Base-by-base conservation (phyloP, 2,329 filamentous ascomycete species). In the Clonostachys rhizophaga region DNA sequence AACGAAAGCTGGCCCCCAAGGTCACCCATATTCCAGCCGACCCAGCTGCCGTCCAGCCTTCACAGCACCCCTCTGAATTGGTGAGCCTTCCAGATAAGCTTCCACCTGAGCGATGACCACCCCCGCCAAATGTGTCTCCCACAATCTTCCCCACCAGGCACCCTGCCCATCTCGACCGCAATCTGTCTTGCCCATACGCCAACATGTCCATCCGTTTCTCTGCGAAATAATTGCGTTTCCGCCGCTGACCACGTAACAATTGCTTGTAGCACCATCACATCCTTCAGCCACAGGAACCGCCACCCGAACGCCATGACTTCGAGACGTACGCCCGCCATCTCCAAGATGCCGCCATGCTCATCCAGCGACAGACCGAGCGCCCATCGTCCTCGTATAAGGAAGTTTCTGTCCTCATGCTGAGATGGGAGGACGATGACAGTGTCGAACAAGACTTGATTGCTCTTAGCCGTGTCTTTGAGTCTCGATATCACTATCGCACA, bases 311-410 rank as follows among this genome's bases (percentile, higher is more conserved):
- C 54, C 74, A 80, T 64, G 81, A 84, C 56, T 86, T 85, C 64
- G 82, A 85, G 63, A 75, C 79, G 46, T 85, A 85, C 59, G 82
- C 81, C 50, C 75, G 81, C 42, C 82, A 86, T 66, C 73, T 86
- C 41, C 82, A 86, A 59, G 82, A 85, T 73, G 82, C 81, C 44
- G 81, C 82, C 53, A 83, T 84, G 75, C 70, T 83, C 56, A 83
- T 86, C 54, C 79, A 83, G 59, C 74, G 78, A 52, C 81, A 84
- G 63, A 79, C 78, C 42, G 78, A 83, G 57, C 9, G 24, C 24
- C 9, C 24, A 30, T 74, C 72, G 49, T 71, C 73, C 4, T 74
- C 74, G 6, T 83, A 86, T 53, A 72, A 68, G 16, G 75, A 73
- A 47, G 80, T 81, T 13, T 83, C 80, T 5, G 81, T 83, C 11